These are phyloP conservation scores for Westerdykella ornata DNA, from an alignment of 2,329 filamentous ascomycete species.

Conservation along the genomic window DNA sequence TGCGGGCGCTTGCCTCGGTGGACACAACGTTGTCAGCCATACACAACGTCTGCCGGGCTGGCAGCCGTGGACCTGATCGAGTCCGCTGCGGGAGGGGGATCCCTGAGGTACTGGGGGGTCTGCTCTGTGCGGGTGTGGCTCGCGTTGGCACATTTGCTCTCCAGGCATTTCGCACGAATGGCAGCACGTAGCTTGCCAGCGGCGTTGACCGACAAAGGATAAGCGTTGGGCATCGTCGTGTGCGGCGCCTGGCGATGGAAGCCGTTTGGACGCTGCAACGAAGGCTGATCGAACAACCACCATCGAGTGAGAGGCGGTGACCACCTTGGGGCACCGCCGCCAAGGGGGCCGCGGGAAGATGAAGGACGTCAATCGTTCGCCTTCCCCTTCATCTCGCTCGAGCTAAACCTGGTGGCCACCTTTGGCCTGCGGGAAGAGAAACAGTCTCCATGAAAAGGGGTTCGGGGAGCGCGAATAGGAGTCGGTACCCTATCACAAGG, in stretches of 20 bases:
- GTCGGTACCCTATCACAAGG: no score
- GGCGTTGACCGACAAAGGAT: conserved; percentile 31
- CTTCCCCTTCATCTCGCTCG: no score
- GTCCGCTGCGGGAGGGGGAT: conserved; percentile 5
- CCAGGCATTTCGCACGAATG: conserved; percentile 15
- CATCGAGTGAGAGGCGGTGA: background rate
- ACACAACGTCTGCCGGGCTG: conserved; percentile 2
- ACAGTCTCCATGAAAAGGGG: no score
- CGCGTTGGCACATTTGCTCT: background rate
- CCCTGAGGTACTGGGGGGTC: no score
- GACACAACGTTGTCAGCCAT: conserved; percentile 23
- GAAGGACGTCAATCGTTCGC: conserved; percentile 1
- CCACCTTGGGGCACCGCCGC: background rate
- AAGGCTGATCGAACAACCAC: conserved; percentile 29
- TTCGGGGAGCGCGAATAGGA: no score
- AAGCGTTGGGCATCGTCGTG: conserved; percentile 4
- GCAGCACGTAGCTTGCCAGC: conserved; percentile 11
- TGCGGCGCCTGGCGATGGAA: conserved; percentile 8
- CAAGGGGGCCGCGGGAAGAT: conserved; percentile 3
- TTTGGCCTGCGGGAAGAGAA: no score
- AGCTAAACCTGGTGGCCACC: no score
- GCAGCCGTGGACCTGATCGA: conserved; percentile 1
- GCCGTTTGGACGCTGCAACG: conserved; percentile 27
- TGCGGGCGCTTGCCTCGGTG: conserved; percentile 30
- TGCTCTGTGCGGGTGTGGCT: no score